Evolutionary conservation across 208 protist genomes (phyloP), one percentile per base, ranked within the genome.

Genomic region (Trypanosomatidae sp.): DNA sequence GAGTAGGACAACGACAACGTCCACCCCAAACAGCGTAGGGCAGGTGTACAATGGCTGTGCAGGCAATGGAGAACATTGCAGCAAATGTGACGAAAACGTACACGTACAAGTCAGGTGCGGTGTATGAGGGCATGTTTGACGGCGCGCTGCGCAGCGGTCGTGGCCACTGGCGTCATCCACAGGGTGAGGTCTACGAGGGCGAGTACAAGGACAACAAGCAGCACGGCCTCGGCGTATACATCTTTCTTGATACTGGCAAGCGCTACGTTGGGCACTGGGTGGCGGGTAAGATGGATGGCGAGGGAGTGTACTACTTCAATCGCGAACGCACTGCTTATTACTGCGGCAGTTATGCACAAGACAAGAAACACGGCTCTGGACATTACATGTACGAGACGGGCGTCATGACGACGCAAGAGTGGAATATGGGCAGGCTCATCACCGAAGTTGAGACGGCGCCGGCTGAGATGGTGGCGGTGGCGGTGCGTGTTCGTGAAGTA

Each of bases 121-220:
- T 86, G 15, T 95, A 95, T 53, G 74, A 89, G 64, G 87, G 87
- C 35, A 72, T 42, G 20, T 95, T 95, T 61, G 52, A 71, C 22
- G 76, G 74, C 21, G 61, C 60, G 32, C 66, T 79, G 55, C 79
- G 81, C 33, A 66, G 71, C 56, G 87, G 87, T 23, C 64, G 65
- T 7, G 86, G 86, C 19, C 68, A 77, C 48, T 92, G 78, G 78
- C 37, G 51, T 15, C 78, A 89, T 51, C 78, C 83, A 0, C 46
- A 71, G 10, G 87, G 87, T 20, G 81, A 92, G 50, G 61, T 37
- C 15, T 95, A 92, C 51, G 82, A 92, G 46, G 86, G 86, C 19
- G 74, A 95, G 64, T 95, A 91, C 62, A 49, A 61, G 11, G 48
- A 88, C 28, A 90, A 94, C 59, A 80, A 79, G 54, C 69, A 79